phyloP scores from a whole-genome alignment of 2,329 filamentous ascomycete genomes.

The Diaporthe citri region DNA sequence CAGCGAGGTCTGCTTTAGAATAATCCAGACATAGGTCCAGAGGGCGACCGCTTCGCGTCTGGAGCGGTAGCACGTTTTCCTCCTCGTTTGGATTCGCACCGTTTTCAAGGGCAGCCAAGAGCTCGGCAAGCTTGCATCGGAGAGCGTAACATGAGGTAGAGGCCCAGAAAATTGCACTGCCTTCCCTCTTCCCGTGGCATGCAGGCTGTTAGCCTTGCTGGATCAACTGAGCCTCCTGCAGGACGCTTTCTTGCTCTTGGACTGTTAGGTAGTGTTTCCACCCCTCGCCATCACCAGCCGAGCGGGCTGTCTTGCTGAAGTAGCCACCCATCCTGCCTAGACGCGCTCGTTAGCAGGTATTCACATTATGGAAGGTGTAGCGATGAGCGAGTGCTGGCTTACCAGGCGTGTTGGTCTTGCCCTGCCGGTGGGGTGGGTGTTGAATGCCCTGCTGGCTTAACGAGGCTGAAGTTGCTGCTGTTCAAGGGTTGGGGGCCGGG shows the following conservation, averaged over 20 bases:
- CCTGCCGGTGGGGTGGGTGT: no score
- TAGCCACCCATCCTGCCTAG: background rate
- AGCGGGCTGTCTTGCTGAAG: background rate
- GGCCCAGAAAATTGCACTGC: background rate
- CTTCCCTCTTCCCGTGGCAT: background rate
- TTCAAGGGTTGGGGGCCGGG: no score
- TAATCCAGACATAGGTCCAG: background rate
- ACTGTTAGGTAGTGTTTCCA: background rate
- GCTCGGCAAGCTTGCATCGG: background rate
- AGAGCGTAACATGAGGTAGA: background rate
- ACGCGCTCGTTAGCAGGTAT: background rate
- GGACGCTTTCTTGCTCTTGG: background rate
- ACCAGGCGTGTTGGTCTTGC: no score
- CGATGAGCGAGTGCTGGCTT: no score
- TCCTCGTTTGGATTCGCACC: background rate
- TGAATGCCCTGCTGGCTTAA: no score
- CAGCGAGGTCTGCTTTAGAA: background rate
- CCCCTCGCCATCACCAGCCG: background rate
- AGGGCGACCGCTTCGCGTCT: background rate
- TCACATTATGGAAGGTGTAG: no score
- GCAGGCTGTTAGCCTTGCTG: background rate
- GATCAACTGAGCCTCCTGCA: background rate
- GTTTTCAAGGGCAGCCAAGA: background rate
- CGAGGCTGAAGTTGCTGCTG: no score
- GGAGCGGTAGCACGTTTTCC: background rate